Evolutionary conservation across 768 basidiomycete genomes (phyloP).

Genomic region (Exsudoporus frostii): DNA sequence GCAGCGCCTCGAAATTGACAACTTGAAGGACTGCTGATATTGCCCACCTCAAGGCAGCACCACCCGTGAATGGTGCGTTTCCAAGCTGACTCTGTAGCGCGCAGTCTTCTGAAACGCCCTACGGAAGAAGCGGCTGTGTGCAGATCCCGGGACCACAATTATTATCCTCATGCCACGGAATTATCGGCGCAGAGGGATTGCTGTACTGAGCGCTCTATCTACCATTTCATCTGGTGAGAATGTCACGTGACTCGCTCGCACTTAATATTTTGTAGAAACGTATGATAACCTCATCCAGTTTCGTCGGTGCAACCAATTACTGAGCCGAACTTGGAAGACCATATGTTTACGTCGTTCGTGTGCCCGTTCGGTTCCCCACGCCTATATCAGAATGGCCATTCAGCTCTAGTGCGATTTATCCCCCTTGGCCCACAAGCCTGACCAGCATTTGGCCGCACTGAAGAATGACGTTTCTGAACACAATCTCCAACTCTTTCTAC

Average conservation of each 20-base stretch:
- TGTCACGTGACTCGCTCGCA: too few relatives aligned
- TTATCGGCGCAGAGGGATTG: background rate
- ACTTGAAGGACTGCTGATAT: too few relatives aligned
- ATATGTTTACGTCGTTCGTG: background rate
- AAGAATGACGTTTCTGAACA: constrained; percentile 9
- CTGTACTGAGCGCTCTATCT: background rate
- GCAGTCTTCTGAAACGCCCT: background rate
- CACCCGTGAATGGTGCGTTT: too few relatives aligned
- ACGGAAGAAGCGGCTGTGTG: background rate
- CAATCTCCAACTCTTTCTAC: constrained; percentile 2
- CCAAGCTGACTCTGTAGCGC: background rate
- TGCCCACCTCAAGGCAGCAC: too few relatives aligned
- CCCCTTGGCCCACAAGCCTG: background rate
- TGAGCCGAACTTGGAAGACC: background rate
- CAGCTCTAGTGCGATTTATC: background rate
- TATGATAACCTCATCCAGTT: background rate
- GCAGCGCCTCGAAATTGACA: too few relatives aligned
- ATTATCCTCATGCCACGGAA: background rate
- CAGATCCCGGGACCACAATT: background rate
- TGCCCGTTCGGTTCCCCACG: background rate
- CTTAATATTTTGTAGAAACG: too few relatives aligned
- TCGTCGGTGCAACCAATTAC: background rate
- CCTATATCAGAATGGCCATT: constrained; percentile 5
- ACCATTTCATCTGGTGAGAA: background rate
- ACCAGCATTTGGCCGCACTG: background rate